Percentiles rank a stretch among this genome's conserved stretches.
Evolutionary conservation across 768 basidiomycete species (phyloP).

Genomic region (Podaxis sp.): DNA sequence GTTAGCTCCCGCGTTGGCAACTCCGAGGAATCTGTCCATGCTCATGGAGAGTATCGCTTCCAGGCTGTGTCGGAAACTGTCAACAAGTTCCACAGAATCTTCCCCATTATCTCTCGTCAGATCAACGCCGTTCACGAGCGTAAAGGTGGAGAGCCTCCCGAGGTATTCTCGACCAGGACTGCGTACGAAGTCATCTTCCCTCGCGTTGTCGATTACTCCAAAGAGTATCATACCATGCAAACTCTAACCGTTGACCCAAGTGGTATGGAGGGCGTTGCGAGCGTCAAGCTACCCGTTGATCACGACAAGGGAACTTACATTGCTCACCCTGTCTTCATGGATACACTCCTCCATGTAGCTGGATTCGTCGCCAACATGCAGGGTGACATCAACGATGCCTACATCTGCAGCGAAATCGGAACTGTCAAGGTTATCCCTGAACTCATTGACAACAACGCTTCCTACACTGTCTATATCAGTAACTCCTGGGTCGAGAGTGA

Average conservation of each 20-base stretch:
- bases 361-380: constrained; percentile 67
- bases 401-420: constrained; percentile 58
- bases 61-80: constrained; percentile 25
- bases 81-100: constrained; percentile 32
- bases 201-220: constrained; percentile 61
- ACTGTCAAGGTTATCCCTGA: constrained; percentile 42
- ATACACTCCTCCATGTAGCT: constrained; percentile 63
- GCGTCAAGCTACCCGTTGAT: constrained; percentile 27
- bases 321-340: constrained; percentile 56
- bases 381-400: constrained; percentile 46
- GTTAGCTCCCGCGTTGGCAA: constrained; percentile 35
- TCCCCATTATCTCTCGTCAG: constrained; percentile 31
- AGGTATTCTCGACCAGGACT: constrained; percentile 51
- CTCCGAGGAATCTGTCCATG: constrained; percentile 34
- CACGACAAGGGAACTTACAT: constrained; percentile 24
- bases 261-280: constrained; percentile 57
- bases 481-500: constrained; percentile 10
- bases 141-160: constrained; percentile 16
- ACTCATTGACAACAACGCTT: constrained; percentile 15
- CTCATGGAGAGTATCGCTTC: constrained; percentile 41
- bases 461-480: constrained; percentile 17
- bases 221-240: constrained; percentile 54
- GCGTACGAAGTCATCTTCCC: constrained; percentile 67
- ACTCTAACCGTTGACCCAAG: constrained; percentile 51
- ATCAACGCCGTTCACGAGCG: constrained; percentile 27